Evolutionary conservation across 2,329 filamentous ascomycete genomes (phyloP).

Genomic region (Fusarium lyarnte): DNA sequence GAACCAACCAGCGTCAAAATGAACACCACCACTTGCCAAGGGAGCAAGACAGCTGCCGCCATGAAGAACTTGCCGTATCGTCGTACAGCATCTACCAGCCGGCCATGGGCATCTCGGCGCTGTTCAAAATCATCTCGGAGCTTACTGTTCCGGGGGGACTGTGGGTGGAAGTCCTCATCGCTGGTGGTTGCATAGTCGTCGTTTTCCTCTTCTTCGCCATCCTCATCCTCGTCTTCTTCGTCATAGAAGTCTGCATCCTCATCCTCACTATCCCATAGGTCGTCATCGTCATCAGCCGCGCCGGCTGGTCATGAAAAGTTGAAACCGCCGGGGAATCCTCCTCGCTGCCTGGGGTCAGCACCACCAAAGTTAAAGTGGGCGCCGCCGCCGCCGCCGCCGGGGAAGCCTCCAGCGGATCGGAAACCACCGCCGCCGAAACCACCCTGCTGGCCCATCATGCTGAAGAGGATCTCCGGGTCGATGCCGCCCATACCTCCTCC

Average conservation of each 20-base stretch:
- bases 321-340: constrained; percentile 51
- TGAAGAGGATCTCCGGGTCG: constrained; percentile 81
- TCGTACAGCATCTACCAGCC: constrained; percentile 54
- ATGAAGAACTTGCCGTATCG: constrained; percentile 54
- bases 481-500: constrained; percentile 73
- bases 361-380: constrained; percentile 67
- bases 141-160: constrained; percentile 37
- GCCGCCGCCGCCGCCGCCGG: constrained; percentile 58
- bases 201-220: constrained; percentile 39
- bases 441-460: constrained; percentile 79
- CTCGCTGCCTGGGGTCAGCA: constrained; percentile 48
- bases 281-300: constrained; percentile 46
- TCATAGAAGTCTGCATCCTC: constrained; percentile 41
- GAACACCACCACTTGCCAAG: constrained; percentile 52
- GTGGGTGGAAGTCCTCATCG: constrained; percentile 34
- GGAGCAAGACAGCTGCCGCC: constrained; percentile 59
- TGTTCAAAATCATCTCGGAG: constrained; percentile 44
- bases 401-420: constrained; percentile 62
- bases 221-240: constrained; percentile 37
- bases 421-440: constrained; percentile 65
- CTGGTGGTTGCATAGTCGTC: constrained; percentile 36
- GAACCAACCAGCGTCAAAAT: constrained; percentile 49
- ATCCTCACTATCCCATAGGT: constrained; percentile 47
- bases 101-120: constrained; percentile 49
- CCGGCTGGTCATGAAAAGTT: constrained; percentile 62